Evolutionary conservation across 768 basidiomycete species (phyloP), one percentile per base, ranked within the genome.

Genomic region (Lyophyllum semitale): DNA sequence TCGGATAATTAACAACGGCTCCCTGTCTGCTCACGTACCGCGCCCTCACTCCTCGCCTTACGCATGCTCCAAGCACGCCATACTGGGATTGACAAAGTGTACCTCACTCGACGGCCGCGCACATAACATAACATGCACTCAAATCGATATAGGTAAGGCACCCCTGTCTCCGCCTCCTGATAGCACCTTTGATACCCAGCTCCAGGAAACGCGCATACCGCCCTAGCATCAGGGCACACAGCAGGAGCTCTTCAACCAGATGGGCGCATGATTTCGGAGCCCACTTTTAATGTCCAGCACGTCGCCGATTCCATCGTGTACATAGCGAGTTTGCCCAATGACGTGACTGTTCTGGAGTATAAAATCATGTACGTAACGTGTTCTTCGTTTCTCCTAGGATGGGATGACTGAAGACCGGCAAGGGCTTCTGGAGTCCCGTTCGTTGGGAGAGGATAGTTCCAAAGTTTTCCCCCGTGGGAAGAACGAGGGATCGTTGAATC

Each of bases 1-100:
- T 2, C 80, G 90, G 18, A 89, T 94, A 58, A 88, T 95, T 71
- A 93, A 93, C 73, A 93, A 94, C 61, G 92, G 91, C 0, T 89
- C 85, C n/a, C 74, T 91, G 22, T 80, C 87, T 1, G 88, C 89
- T 0, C 82, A 87, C 57, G 75, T 82, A 3, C 89, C 91, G 1
- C 80, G 89, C n/a, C 87, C 85, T 1, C 69, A 82, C 61, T 75
- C 81, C 1, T 68, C 68, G 22, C 77, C 91, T 0, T 95, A 95
- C 67, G 87, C 89, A 0, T 74, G 82, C 48, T 87, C 89, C 12
- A 95, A 95, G 69, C 91, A 93, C 64, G 92, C 88, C 7, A 83
- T 94, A 42, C 66, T 74, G 1, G 92, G 93, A 0, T 71, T 94
- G 3, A 92, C 92, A 11, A 91, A 88, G 68, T 82, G 78, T 38